These are phyloP conservation scores for Botryosphaeria dothidea DNA, from an alignment of 2,329 filamentous ascomycete species.

Conservation along the genomic window DNA sequence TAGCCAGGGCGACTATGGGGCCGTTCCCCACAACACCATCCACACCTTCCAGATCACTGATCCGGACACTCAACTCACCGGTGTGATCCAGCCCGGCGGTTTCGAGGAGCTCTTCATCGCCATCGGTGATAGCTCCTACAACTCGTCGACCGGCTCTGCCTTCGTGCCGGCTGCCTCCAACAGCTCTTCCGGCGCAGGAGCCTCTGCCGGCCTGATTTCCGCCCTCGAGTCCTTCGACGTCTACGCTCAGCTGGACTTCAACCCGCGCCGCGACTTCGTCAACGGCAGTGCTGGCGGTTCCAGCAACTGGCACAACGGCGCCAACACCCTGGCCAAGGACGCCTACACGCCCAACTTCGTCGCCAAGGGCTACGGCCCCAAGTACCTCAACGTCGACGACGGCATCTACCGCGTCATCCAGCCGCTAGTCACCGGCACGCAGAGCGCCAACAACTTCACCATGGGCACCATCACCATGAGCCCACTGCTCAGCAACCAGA, in stretches of 20 bases:
- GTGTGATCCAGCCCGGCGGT: slow-evolving; percentile 49
- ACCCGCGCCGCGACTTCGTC: slow-evolving; percentile 42
- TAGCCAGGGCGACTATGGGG: slow-evolving; percentile 49
- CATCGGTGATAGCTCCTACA: slow-evolving; percentile 38
- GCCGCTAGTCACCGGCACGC: slow-evolving; percentile 44
- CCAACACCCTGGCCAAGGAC: slow-evolving; percentile 36
- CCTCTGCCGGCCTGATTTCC: slow-evolving; percentile 35
- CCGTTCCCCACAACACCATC: slow-evolving; percentile 47
- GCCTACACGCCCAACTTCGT: slow-evolving; percentile 43
- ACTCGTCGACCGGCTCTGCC: slow-evolving; percentile 37
- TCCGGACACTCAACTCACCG: slow-evolving; percentile 50
- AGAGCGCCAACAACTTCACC: slow-evolving; percentile 46
- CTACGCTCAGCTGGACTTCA: slow-evolving; percentile 44
- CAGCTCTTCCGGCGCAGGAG: slow-evolving; percentile 28
- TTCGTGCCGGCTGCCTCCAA: slow-evolving; percentile 36
- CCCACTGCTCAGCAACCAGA: slow-evolving; percentile 25
- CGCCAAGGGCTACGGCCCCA: slow-evolving; percentile 50
- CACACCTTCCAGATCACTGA: slow-evolving; percentile 53
- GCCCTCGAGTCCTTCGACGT: slow-evolving; percentile 46
- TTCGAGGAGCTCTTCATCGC: slow-evolving; percentile 51
- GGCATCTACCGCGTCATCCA: slow-evolving; percentile 46
- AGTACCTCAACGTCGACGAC: slow-evolving; percentile 42
- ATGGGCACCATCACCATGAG: slow-evolving; percentile 47
- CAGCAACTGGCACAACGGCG: slow-evolving; percentile 41
- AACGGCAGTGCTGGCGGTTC: slow-evolving; percentile 42